A percentile compares a stretch with the other conserved stretches of the same genome.
Evolutionary conservation across 2,329 filamentous ascomycete species (phyloP).

Genomic region (Podosphaera xanthii): DNA sequence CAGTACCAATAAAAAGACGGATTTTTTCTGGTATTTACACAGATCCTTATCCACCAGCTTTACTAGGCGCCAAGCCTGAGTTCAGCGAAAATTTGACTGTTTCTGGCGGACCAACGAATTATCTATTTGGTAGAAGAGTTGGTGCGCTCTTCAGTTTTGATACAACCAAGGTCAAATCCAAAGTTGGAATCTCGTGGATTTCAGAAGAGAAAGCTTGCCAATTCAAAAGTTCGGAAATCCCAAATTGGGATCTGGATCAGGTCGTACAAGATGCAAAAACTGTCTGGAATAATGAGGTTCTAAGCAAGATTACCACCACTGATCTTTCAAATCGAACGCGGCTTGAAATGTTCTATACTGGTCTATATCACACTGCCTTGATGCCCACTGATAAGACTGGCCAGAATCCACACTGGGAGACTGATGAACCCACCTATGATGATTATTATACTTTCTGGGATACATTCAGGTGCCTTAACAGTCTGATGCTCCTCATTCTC

Average conservation of each 20-base stretch:
- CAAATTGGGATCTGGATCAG: conserved; percentile 21
- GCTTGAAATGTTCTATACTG: conserved; percentile 39
- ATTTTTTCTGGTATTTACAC: conserved; percentile 2
- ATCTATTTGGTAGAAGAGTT: conserved; percentile 3
- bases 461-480: conserved; percentile 34
- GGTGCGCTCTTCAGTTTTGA: conserved; percentile 21
- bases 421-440: conserved; percentile 43
- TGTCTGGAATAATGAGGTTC: conserved; percentile 37
- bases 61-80: conserved; percentile 1
- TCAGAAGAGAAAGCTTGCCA: conserved; percentile 24
- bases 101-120: not conserved
- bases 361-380: conserved; percentile 40
- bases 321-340: conserved; percentile 31
- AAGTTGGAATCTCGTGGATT: conserved; percentile 27
- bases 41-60: conserved; percentile 1
- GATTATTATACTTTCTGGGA: conserved; percentile 50
- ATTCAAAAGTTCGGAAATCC: conserved; percentile 24
- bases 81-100: not conserved
- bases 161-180: conserved; percentile 21
- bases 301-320: conserved; percentile 36
- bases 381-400: conserved; percentile 47
- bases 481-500: conserved; percentile 40
- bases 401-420: conserved; percentile 43
- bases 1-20: conserved; percentile 17
- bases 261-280: conserved; percentile 22